Conservation (phyloP, 441 rosid genomes). For the Mallotus repandus region DNA sequence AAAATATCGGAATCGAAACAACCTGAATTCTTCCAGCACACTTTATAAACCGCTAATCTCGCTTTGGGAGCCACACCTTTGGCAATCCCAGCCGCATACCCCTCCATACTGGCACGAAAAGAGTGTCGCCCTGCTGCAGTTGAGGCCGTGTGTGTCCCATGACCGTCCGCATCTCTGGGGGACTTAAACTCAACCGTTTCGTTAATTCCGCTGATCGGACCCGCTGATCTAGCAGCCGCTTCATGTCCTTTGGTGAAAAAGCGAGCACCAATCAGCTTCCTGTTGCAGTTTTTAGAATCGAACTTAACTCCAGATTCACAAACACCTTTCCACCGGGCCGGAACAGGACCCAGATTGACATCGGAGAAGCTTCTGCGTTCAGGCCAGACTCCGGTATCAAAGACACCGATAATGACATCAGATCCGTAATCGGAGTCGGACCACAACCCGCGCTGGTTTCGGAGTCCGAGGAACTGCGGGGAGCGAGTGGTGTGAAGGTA, state of each 20-base stretch:
- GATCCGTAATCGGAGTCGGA: conserved; percentile 78
- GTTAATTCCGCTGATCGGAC: conserved; percentile 56
- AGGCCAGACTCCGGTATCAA: conserved; percentile 82
- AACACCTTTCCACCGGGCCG: conserved; percentile 63
- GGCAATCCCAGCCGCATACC: conserved; percentile 71
- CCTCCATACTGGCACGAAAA: conserved; percentile 64
- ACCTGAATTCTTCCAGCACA: conserved; percentile 76
- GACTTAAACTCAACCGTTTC: conserved; percentile 71
- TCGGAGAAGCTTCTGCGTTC: conserved; percentile 74
- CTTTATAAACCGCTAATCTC: conserved; percentile 65
- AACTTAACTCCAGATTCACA: conserved; percentile 57
- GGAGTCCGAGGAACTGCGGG: conserved; percentile 80
- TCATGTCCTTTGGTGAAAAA: conserved; percentile 76
- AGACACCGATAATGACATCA: conserved; percentile 65
- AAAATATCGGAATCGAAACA: conserved; percentile 76
- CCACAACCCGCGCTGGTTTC: conserved; percentile 75
- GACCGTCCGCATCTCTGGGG: conserved; percentile 86
- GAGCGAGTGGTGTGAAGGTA: conserved; percentile 79
- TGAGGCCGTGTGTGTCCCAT: conserved; percentile 87
- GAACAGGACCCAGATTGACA: conserved; percentile 67
- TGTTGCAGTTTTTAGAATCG: conserved; percentile 43
- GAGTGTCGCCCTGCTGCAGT: conserved; percentile 74
- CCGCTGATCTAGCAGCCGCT: conserved; percentile 37
- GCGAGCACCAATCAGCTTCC: conserved; percentile 70
- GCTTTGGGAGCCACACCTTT: conserved; percentile 87